Conservation (phyloP, 2,329 filamentous ascomycete genomes). For the Ophiognomonia clavigignenti-juglandacearum region DNA sequence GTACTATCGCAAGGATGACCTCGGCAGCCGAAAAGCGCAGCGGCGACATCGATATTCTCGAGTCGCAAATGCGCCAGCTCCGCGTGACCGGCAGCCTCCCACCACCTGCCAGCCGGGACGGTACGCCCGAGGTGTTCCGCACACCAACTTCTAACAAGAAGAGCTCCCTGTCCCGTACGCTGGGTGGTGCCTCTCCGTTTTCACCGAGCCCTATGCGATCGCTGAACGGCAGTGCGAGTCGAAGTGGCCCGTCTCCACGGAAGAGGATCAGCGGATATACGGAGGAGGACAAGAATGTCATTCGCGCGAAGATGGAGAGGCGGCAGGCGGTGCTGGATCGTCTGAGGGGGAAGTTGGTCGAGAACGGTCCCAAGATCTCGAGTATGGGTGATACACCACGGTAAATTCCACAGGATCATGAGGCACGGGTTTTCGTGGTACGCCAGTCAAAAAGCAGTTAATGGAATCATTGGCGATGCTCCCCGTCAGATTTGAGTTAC, state of each 20-base stretch:
- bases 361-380: constrained; percentile 46
- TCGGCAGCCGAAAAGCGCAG: constrained; percentile 86
- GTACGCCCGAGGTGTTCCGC: constrained; percentile 37
- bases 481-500: no score
- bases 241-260: constrained; percentile 42
- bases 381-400: constrained; percentile 23
- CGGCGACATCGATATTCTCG: constrained; percentile 84
- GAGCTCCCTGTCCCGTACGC: constrained; percentile 27
- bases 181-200: constrained; percentile 26
- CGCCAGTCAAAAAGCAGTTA: no score
- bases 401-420: not conserved
- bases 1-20: constrained; percentile 90
- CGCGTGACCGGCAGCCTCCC: constrained; percentile 21
- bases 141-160: constrained; percentile 26
- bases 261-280: constrained; percentile 61
- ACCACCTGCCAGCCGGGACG: constrained; percentile 30
- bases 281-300: constrained; percentile 50
- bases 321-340: constrained; percentile 49
- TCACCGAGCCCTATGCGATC: constrained; percentile 35
- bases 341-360: constrained; percentile 44
- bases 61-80: constrained; percentile 70
- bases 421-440: no score
- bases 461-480: no score
- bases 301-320: constrained; percentile 50
- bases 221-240: constrained; percentile 23